These are phyloP conservation scores for Circinella umbellata DNA, from an alignment of 371 early-diverging fungal species.

Conservation along the genomic window DNA sequence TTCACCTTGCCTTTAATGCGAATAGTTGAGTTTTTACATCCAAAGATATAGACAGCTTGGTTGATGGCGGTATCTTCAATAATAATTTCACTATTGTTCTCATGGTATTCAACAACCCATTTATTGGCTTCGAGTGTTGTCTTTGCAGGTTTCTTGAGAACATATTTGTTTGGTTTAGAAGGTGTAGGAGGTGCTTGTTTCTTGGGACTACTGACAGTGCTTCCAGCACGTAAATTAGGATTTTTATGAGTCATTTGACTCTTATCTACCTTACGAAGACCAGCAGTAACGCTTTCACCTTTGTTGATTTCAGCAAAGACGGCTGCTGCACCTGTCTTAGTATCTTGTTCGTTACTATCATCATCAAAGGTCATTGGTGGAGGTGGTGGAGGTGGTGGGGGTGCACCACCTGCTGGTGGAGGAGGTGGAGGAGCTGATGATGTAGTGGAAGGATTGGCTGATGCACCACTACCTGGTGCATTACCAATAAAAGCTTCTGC, in stretches of 20 bases:
- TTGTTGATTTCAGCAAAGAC: constrained; percentile 91
- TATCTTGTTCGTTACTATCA: constrained; percentile 4
- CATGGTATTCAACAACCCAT: constrained; percentile 91
- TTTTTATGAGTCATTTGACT: constrained; percentile 98
- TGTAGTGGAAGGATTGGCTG: constrained; percentile 39
- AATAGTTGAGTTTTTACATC: constrained; percentile 89
- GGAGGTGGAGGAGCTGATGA: constrained; percentile 53
- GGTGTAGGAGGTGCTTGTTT: constrained; percentile 68
- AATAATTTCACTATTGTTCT: constrained; percentile 75
- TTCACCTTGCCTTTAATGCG: constrained; percentile 92
- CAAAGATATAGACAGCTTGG: constrained; percentile 92
- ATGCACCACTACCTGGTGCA: constrained; percentile 37
- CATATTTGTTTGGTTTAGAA: constrained; percentile 65
- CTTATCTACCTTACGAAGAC: constrained; percentile 92
- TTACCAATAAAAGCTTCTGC: constrained; percentile 55
- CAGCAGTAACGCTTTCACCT: constrained; percentile 79
- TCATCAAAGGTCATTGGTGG: constrained; percentile 59
- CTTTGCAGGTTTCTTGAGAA: constrained; percentile 80
- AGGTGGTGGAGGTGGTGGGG: constrained; percentile 72
- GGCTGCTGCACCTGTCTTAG: constrained; percentile 58
- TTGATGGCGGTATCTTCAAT: constrained; percentile 84
- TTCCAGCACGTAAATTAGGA: constrained; percentile 78
- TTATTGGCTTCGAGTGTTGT: constrained; percentile 87
- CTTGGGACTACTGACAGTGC: constrained; percentile 61
- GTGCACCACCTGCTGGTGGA: constrained; percentile 60